phyloP scores from a whole-genome alignment of 495 filamentous ascomycete genomes.

The Aspergillus coremiiformis region DNA sequence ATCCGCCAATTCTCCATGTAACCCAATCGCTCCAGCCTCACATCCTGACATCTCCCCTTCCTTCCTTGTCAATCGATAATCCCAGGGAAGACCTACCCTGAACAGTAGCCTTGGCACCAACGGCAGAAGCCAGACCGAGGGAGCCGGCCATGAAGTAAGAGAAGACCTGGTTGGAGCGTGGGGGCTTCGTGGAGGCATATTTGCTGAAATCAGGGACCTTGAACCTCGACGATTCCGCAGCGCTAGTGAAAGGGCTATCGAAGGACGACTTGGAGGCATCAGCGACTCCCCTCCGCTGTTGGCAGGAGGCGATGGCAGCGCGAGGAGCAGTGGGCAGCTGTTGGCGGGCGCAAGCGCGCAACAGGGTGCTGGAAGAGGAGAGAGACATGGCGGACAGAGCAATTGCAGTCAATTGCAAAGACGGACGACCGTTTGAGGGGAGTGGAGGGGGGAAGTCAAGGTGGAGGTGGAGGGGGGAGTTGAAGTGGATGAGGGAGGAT shows the following conservation, averaged over 20 bases:
- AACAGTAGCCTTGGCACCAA: constrained; percentile 93
- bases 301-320: constrained; percentile 42
- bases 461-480: constrained; percentile 20
- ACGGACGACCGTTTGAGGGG: constrained; percentile 18
- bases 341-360: constrained; percentile 46
- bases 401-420: constrained; percentile 38
- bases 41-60: background rate
- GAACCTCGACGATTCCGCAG: constrained; percentile 44
- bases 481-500: constrained; percentile 26
- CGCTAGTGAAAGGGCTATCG: constrained; percentile 43
- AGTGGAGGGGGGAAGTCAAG: constrained; percentile 17
- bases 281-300: constrained; percentile 41
- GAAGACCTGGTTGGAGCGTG: constrained; percentile 74
- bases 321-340: constrained; percentile 38
- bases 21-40: background rate
- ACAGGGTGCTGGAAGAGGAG: constrained; percentile 41
- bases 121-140: constrained; percentile 80
- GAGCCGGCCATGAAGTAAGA: constrained; percentile 97
- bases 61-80: background rate
- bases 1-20: constrained; percentile 1
- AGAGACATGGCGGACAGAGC: constrained; percentile 39
- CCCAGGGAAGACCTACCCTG: constrained; percentile 61
- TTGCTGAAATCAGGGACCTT: constrained; percentile 86
- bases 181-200: constrained; percentile 62
- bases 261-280: constrained; percentile 42